Evolutionary conservation across 257 asterid genomes (phyloP).

Genomic region (Petunia axillaris): DNA sequence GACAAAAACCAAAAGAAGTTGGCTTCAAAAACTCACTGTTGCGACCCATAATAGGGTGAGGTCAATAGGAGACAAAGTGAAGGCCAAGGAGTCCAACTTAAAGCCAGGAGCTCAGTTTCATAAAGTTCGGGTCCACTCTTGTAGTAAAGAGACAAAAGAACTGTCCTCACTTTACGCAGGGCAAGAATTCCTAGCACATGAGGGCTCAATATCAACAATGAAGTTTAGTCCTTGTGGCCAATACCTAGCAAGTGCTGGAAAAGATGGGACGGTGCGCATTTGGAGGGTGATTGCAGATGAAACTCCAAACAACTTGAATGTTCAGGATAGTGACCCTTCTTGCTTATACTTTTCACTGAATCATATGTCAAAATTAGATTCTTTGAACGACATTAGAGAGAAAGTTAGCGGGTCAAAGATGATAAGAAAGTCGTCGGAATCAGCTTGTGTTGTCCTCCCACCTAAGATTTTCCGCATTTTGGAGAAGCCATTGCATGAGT

Average conservation of each 20-base stretch:
- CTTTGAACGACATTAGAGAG: conserved; percentile 50
- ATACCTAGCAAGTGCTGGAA: conserved; percentile 88
- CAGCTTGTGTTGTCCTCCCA: conserved; percentile 81
- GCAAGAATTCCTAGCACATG: conserved; percentile 85
- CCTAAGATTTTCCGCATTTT: conserved; percentile 73
- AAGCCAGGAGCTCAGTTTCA: conserved; percentile 31
- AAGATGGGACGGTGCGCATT: conserved; percentile 80
- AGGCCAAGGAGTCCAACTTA: conserved; percentile 33
- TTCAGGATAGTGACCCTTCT: conserved; percentile 64
- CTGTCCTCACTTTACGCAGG: conserved; percentile 68
- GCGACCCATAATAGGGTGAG: conserved; percentile 41
- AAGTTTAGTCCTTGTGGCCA: conserved; percentile 87
- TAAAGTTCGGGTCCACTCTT: conserved; percentile 52
- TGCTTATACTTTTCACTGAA: conserved; percentile 64
- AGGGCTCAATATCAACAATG: conserved; percentile 86
- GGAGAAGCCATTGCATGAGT: conserved; percentile 86
- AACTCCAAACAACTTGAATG: conserved; percentile 36
- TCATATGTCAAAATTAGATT: conserved; percentile 58
- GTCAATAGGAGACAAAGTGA: conserved; percentile 46
- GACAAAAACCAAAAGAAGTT: conserved; percentile 57
- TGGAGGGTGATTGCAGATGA: conserved; percentile 86
- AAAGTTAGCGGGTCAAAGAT: conserved; percentile 42
- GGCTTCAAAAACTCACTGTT: conserved; percentile 58
- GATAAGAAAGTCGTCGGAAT: conserved; percentile 58
- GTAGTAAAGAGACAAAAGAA: conserved; percentile 61